Percentiles rank a stretch among this genome's conserved stretches.
Evolutionary conservation across 495 filamentous ascomycete species (phyloP).

Genomic region (Geoglossum glabrum): DNA sequence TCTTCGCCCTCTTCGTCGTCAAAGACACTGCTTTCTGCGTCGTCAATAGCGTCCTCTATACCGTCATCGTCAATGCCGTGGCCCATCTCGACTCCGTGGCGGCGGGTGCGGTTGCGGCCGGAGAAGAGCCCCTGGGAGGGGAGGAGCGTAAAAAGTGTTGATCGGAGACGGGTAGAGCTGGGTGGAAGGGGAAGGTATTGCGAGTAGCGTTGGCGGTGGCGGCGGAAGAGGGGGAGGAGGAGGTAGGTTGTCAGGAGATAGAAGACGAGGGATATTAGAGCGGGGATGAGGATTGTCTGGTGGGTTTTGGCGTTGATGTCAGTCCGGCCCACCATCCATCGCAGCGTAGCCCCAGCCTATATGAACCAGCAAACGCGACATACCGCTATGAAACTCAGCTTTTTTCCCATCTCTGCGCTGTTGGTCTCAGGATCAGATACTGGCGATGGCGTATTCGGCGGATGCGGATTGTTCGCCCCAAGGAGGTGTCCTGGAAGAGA

Average conservation of each 20-base stretch:
- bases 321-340: too few relatives aligned
- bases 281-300: conserved; percentile 61
- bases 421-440: too few relatives aligned
- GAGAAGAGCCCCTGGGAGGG: conserved; percentile 18
- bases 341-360: too few relatives aligned
- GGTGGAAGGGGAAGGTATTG: conserved; percentile 17
- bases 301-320: not conserved
- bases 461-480: too few relatives aligned
- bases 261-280: conserved; percentile 51
- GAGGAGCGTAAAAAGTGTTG: not conserved
- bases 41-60: conserved; percentile 13
- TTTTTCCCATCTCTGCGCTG: not conserved
- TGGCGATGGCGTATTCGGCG: too few relatives aligned
- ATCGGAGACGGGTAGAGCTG: not conserved
- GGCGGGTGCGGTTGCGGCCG: conserved; percentile 32
- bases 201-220: conserved; percentile 52
- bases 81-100: conserved; percentile 36
- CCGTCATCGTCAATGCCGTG: conserved; percentile 18
- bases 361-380: too few relatives aligned
- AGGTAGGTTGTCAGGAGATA: conserved; percentile 53
- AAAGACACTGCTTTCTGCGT: conserved; percentile 30
- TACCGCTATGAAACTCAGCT: not conserved
- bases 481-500: too few relatives aligned
- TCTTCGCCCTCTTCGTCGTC: conserved; percentile 48
- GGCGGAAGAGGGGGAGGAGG: conserved; percentile 54